Percentiles rank a stretch among this genome's conserved stretches.
These are phyloP conservation scores for Karstenula rhodostoma DNA, from an alignment of 2,329 filamentous ascomycete genomes.

Conservation along the genomic window DNA sequence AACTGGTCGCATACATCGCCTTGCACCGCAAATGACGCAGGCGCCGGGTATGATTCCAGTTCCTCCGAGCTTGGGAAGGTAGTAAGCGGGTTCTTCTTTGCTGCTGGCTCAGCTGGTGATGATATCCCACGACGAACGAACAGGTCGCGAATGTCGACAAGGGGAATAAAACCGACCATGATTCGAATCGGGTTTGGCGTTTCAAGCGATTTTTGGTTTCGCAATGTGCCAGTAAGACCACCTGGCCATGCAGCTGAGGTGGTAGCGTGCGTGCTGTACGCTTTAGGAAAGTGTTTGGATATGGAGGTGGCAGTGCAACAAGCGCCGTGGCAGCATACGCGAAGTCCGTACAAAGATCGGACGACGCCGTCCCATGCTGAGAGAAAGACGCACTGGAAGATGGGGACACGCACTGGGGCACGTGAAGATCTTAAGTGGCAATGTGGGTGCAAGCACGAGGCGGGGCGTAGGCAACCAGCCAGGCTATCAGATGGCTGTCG, in stretches of 20 bases:
- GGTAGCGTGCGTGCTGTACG: neutral
- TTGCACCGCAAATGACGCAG: slow-evolving; percentile 1
- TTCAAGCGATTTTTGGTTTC: neutral
- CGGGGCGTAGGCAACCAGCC: neutral
- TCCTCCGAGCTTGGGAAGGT: neutral
- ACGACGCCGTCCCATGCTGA: neutral
- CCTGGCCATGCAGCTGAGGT: neutral
- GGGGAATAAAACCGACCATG: neutral
- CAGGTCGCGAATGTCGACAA: neutral
- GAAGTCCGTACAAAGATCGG: neutral
- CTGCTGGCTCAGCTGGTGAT: neutral
- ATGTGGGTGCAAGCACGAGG: neutral
- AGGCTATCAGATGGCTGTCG: neutral
- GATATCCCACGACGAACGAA: neutral
- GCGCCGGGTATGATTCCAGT: neutral
- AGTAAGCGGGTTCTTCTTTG: neutral
- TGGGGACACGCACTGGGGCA: neutral
- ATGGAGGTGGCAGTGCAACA: neutral
- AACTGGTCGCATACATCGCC: slow-evolving; percentile 15
- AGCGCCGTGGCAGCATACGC: neutral
- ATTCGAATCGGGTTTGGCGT: neutral
- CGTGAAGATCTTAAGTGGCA: neutral
- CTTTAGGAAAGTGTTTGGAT: slow-evolving; percentile 2
- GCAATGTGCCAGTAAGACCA: neutral
- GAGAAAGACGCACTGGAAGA: neutral